Evolutionary conservation across 148 eudicot genomes (phyloP), one percentile per base, ranked within the genome.

Genomic region (Camellia granthamiana): DNA sequence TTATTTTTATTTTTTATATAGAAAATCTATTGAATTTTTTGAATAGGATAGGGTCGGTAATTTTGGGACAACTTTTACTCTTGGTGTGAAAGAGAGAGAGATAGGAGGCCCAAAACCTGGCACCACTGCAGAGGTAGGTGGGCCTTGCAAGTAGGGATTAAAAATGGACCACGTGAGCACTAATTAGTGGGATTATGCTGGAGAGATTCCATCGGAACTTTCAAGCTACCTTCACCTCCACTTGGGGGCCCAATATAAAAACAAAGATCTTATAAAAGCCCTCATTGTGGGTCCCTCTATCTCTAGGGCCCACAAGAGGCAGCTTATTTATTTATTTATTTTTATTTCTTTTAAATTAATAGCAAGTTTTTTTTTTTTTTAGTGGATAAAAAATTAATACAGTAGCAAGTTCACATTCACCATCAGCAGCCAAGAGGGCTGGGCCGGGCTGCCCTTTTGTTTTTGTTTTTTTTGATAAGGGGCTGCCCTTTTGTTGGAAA

Each of bases 141-240:
- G 47, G 63, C 76, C 76, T 51, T 51, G 41, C 19, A 72, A 10
- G 74, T 44, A 30, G 38, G 52, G 74, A 4, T 54, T 19, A 14
- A 74, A 55, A 74, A 38, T 74, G 76, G 76, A 55, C 63, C 76
- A 55, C 76, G 23, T 74, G 62, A 55, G 63, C 75, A 72, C 75
- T 72, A 30, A 54, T 14, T 14, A 74, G 63, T 74, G 76, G 76
- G 76, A 23, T 55, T 74, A 7, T 18, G 46, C 76, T 74, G 76
- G 46, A 74, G 19, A 74, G 76, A 74, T 74, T 74, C 76, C 23
- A 10, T 74, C 76, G 62, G 63, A 74, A 54, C 21, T 54, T 74
- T 55, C 14, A 54, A 74, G 63, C 63, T 74, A 54, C 75, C 75
- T 72, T 72, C 10, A 49, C 60, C 14, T 60, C 75, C 60, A 52